These are phyloP conservation scores for Vanrija humicola DNA, from an alignment of 1,284 basidiomycete species.

Conservation along the genomic window DNA sequence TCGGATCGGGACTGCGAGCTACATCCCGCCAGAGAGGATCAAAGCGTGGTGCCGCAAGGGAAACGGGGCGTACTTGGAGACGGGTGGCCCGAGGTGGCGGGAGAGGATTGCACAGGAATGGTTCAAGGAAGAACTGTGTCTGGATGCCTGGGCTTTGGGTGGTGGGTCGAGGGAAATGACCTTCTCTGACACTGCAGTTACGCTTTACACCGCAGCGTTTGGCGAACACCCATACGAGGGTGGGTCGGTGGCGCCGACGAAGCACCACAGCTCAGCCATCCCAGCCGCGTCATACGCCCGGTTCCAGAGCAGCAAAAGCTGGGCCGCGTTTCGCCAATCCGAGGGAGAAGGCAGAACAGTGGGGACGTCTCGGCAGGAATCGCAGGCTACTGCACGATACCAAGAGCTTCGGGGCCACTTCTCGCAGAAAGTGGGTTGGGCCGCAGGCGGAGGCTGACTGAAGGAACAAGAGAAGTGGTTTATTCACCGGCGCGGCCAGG, in stretches of 20 bases:
- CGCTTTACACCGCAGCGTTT: conserved; percentile 7
- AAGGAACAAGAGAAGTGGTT: not conserved
- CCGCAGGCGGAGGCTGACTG: not conserved
- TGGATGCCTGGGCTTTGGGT: conserved; percentile 28
- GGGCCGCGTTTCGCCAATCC: not conserved
- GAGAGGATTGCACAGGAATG: conserved; percentile 14
- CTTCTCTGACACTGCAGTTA: conserved; percentile 1
- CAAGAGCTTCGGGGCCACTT: too few species aligned
- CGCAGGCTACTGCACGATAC: too few species aligned
- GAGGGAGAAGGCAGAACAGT: not conserved
- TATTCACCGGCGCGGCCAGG: not conserved
- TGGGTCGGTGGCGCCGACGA: too few species aligned
- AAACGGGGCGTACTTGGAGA: not conserved
- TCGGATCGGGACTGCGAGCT: conserved; percentile 16
- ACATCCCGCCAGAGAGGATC: conserved; percentile 23
- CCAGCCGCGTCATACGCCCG: not conserved
- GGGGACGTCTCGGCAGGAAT: not conserved
- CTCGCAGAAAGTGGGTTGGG: too few species aligned
- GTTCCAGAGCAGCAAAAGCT: not conserved
- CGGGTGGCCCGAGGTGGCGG: conserved; percentile 1
- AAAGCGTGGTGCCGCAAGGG: conserved; percentile 6
- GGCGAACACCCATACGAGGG: conserved; percentile 8
- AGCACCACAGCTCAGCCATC: not conserved
- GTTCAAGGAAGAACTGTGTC: conserved; percentile 16
- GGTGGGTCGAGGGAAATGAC: conserved; percentile 12